Percentiles rank a stretch among this genome's conserved stretches.
Conservation (phyloP, 768 basidiomycete genomes). For the Suillus lakei region DNA sequence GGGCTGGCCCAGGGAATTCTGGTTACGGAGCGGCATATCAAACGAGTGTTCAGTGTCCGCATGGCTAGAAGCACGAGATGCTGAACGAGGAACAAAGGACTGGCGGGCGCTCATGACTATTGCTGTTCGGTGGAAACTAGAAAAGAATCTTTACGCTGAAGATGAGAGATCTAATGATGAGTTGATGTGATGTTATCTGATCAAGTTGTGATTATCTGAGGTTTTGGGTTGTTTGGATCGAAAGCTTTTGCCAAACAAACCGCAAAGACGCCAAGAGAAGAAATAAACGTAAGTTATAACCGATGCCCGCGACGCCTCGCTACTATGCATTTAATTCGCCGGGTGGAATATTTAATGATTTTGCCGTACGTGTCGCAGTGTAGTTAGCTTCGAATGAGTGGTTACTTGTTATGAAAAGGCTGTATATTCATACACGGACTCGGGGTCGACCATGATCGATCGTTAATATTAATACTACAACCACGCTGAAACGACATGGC, state of each 20-base stretch:
- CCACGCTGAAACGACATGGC: slow-evolving; percentile 7
- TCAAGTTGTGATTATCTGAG: not conserved
- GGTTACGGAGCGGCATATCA: slow-evolving; percentile 3
- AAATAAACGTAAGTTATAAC: not conserved
- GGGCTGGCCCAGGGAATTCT: slow-evolving; percentile 1
- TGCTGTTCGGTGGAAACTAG: not conserved
- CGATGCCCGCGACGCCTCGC: not conserved
- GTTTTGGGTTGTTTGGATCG: slow-evolving; percentile 2
- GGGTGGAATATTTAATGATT: slow-evolving; percentile 4
- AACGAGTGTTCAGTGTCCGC: not conserved
- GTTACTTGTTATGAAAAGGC: not conserved
- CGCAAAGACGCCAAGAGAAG: not conserved
- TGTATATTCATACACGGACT: not conserved
- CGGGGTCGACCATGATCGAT: slow-evolving; percentile 1
- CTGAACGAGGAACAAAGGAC: slow-evolving; percentile 6
- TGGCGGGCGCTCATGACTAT: slow-evolving; percentile 5
- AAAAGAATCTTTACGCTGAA: not conserved
- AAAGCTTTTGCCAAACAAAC: slow-evolving; percentile 10
- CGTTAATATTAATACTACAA: not conserved
- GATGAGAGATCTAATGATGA: not conserved
- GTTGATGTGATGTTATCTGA: not conserved
- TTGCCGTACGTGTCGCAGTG: not conserved
- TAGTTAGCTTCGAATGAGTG: not conserved
- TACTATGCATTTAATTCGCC: not conserved
- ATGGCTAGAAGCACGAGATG: slow-evolving; percentile 6